Evolutionary conservation across 352 stramenopile genomes (phyloP).

Genomic region (Pythium biforme): DNA sequence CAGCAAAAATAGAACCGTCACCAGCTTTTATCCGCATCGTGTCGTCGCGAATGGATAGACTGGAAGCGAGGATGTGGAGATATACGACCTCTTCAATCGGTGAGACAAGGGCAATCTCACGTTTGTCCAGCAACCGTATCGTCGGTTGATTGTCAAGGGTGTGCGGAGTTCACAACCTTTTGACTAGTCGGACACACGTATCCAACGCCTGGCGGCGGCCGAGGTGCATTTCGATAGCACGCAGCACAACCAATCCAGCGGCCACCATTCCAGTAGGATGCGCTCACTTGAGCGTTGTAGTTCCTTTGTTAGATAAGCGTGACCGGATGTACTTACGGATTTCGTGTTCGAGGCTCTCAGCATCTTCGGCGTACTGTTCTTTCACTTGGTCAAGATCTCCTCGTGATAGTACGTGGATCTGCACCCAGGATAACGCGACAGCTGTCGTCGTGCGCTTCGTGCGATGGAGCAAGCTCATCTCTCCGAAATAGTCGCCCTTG

Average conservation of each 20-base stretch:
- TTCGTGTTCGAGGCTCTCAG: slow-evolving; percentile 45
- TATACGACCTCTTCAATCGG: too few species aligned
- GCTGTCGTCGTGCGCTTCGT: slow-evolving; percentile 60
- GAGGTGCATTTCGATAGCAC: too few species aligned
- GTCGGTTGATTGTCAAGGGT: too few species aligned
- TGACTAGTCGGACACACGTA: too few species aligned
- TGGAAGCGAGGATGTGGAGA: too few species aligned
- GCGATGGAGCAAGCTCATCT: slow-evolving; percentile 68
- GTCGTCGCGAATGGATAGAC: too few species aligned
- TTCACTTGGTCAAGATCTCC: slow-evolving; percentile 61
- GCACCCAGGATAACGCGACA: slow-evolving; percentile 65
- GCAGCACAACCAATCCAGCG: background rate
- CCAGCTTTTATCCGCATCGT: too few species aligned
- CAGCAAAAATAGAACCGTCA: background rate
- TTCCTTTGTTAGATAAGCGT: background rate
- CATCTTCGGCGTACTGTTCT: slow-evolving; percentile 55
- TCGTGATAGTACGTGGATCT: slow-evolving; percentile 66
- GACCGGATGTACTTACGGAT: slow-evolving; percentile 2
- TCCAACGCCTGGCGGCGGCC: too few species aligned
- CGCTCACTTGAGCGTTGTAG: background rate
- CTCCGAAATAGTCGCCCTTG: slow-evolving; percentile 78
- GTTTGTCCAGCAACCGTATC: too few species aligned
- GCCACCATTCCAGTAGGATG: too few species aligned
- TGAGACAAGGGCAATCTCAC: too few species aligned
- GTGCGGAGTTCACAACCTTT: too few species aligned